phyloP scores from a whole-genome alignment of 192 early-diverging fungal genomes.

The Martensiomyces pterosporus region DNA sequence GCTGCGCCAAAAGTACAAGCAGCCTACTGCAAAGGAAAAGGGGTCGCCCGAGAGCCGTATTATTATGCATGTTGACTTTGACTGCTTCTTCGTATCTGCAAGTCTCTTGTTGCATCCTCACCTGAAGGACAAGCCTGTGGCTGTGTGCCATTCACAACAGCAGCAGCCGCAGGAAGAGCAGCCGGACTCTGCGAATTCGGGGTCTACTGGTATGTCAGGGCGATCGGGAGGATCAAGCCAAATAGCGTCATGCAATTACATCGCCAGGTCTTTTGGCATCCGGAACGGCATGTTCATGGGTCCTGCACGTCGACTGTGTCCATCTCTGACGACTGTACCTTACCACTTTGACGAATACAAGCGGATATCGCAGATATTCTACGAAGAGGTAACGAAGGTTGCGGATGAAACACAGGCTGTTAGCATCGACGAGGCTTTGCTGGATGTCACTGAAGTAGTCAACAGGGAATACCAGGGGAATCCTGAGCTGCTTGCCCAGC shows the following conservation, averaged over 20 bases:
- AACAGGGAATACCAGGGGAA: constrained; percentile 16
- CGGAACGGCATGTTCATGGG: constrained; percentile 76
- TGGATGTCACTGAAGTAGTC: constrained; percentile 58
- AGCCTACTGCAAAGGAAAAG: background rate
- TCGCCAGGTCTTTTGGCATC: constrained; percentile 70
- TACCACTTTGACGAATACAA: constrained; percentile 78
- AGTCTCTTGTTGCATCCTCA: constrained; percentile 66
- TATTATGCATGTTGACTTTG: constrained; percentile 87
- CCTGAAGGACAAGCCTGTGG: constrained; percentile 64
- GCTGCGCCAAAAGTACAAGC: constrained; percentile 9
- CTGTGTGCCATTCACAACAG: constrained; percentile 58
- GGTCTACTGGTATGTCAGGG: no score
- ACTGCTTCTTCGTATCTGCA: constrained; percentile 92
- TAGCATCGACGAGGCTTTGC: constrained; percentile 79
- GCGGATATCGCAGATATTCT: constrained; percentile 57
- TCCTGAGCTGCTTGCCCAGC: constrained; percentile 40
- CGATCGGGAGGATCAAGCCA: constrained; percentile 36
- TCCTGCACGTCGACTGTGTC: constrained; percentile 66
- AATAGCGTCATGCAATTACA: constrained; percentile 86
- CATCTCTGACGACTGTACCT: constrained; percentile 57
- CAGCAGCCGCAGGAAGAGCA: constrained; percentile 6
- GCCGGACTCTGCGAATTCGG: no score
- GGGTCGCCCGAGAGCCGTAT: constrained; percentile 4
- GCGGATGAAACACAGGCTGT: constrained; percentile 73
- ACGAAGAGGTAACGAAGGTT: constrained; percentile 61